These are phyloP conservation scores for Metschnikowia corniflorae DNA, from an alignment of 805 yeast species.

Conservation along the genomic window DNA sequence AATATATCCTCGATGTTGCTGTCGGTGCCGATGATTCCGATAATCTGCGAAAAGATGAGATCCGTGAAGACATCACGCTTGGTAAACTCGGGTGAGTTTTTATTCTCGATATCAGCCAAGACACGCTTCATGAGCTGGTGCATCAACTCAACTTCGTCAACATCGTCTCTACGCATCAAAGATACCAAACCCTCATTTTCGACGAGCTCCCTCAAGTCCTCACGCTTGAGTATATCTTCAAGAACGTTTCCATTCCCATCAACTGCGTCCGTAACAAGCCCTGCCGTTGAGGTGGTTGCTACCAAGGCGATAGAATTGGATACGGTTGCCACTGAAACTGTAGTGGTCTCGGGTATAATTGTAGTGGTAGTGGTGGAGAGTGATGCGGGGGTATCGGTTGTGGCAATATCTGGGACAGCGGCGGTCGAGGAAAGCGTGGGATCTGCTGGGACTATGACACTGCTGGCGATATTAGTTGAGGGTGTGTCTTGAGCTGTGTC, in stretches of 20 bases:
- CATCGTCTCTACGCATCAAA: conserved; percentile 11
- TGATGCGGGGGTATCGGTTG: too few relatives aligned
- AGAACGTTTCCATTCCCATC: conserved; percentile 4
- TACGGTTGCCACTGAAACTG: too few relatives aligned
- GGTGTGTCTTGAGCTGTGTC: too few relatives aligned
- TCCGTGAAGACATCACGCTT: conserved; percentile 12
- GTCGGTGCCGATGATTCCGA: conserved; percentile 19
- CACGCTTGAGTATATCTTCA: conserved; percentile 12
- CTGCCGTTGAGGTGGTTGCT: conserved; percentile 5
- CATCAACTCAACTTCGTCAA: conserved; percentile 8
- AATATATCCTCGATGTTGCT: conserved; percentile 19
- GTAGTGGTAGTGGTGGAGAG: too few relatives aligned
- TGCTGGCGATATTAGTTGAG: too few relatives aligned
- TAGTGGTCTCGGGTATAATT: too few relatives aligned
- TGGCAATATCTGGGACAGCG: too few relatives aligned
- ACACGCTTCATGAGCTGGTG: conserved; percentile 6
- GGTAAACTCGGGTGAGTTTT: conserved; percentile 2
- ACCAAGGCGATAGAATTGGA: too few relatives aligned
- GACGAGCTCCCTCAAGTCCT: conserved; percentile 8
- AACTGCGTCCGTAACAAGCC: conserved; percentile 8
- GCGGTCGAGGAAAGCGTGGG: too few relatives aligned
- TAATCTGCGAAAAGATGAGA: conserved; percentile 12
- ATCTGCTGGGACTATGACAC: too few relatives aligned
- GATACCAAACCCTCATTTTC: conserved; percentile 7
- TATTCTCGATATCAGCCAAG: conserved; percentile 6